Base-by-base conservation (phyloP, 2,329 filamentous ascomycete species). In the Herpomyces periplanetae region DNA sequence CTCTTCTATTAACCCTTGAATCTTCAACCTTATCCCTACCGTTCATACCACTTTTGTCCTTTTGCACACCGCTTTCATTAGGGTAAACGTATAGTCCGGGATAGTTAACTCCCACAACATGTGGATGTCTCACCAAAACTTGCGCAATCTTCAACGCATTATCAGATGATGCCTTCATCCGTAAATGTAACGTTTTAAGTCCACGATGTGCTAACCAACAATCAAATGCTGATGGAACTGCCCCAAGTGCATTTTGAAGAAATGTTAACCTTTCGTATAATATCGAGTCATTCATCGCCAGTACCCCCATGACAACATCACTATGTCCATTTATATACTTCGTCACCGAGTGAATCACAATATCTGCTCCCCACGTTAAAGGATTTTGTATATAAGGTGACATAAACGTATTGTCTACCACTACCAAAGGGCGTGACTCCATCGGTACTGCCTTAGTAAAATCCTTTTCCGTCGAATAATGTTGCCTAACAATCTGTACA, bases 321-420 rank as follows among this genome's bases (percentile, higher is more conserved):
- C 51, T 57, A 45, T 96, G 80, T 19, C 80, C 80, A 39, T 91
- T 91, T 45, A 96, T 91, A 44, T 91, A 96, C 45, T 96, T 96
- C 17, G 80, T 96, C 21, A 96, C 80, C 21, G 61, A 73, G 49
- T 91, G 75, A 16, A 91, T 64, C 28, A 91, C 75, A 27, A 91
- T 73, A 39, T 96, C 80, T 29, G 80, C 80, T 30, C 80, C 80
- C 36, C 75, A 68, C 34, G 84, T 62, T 21, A 96, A 56, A 3
- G 80, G 80, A 41, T 87, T 91, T 44, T 96, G 80, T 18, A 96
- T 53, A 38, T 91, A 96, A 13, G 80, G 80, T 25, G 64, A 75
- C 34, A 91, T 49, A 48, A 96, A 96, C 9, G 80, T 96, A 47
- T 96, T 96, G 47, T 96, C 80, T 16, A 96, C 80, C n/a, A 96